Evolutionary conservation across 2,329 filamentous ascomycete genomes (phyloP).

Genomic region (Cladosporium sp.): DNA sequence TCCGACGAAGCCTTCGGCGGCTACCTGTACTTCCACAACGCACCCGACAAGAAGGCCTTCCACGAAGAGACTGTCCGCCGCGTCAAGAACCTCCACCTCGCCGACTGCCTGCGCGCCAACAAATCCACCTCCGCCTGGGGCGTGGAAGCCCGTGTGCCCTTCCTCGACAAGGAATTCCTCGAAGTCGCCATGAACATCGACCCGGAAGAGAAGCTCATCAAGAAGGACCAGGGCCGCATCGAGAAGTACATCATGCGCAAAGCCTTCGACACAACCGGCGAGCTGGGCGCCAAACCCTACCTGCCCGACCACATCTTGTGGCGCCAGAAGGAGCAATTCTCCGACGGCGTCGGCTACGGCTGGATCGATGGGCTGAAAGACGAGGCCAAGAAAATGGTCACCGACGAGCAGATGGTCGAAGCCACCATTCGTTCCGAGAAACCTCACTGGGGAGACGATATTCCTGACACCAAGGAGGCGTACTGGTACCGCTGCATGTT

Average conservation of each 20-base stretch:
- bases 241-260: slow-evolving; percentile 99
- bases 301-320: slow-evolving; percentile 95
- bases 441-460: slow-evolving; percentile 87
- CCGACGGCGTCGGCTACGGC: slow-evolving; percentile 94
- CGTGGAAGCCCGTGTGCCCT: slow-evolving; percentile 93
- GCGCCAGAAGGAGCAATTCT: slow-evolving; percentile 99
- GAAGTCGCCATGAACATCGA: slow-evolving; percentile 91
- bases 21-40: slow-evolving; percentile 97
- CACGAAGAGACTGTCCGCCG: slow-evolving; percentile 91
- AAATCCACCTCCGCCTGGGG: slow-evolving; percentile 99
- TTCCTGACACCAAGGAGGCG: slow-evolving; percentile 95
- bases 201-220: slow-evolving; percentile 93
- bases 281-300: slow-evolving; percentile 71
- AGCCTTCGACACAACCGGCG: slow-evolving; percentile 77
- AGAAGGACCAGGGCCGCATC: slow-evolving; percentile 56
- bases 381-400: slow-evolving; percentile 80
- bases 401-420: slow-evolving; percentile 80
- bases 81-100: slow-evolving; percentile 91
- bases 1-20: slow-evolving; percentile 98
- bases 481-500: slow-evolving; percentile 99
- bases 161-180: slow-evolving; percentile 96
- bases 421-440: slow-evolving; percentile 72
- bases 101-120: slow-evolving; percentile 97
- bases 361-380: slow-evolving; percentile 99
- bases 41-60: slow-evolving; percentile 85